Evolutionary conservation across 352 stramenopile genomes (phyloP), one percentile per base, ranked within the genome.

Genomic region (Pythium guiyangense): DNA sequence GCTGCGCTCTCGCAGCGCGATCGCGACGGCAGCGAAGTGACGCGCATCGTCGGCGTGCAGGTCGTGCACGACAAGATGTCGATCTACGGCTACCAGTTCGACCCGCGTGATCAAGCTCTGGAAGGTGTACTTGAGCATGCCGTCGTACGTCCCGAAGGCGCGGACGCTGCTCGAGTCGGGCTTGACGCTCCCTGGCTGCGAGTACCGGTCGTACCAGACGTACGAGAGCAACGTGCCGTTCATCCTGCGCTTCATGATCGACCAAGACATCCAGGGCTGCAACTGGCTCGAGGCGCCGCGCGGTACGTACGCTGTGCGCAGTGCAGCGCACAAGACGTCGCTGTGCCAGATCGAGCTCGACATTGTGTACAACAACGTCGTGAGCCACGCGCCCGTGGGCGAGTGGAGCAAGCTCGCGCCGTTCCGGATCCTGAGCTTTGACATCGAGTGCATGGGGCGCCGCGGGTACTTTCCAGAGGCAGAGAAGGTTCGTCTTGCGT

Each of bases 201-300:
- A 88, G 14, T 86, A 74, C 48, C 75, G 79, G 11, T 77, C 66
- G 35, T 94, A 84, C 66, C 84, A 96, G 65, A 98, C 90, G 11
- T 99, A 97, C 82, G 97, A 99, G 74, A 98, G 86, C 68, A 99
- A 99, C 75, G 95, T 99, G 37, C 97, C 97, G 8, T 99, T 98
- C 83, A 93, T 99, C 15, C 77, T 99, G 61, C 91, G 97, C 11
- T 99, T 98, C 77, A 99, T 99, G 96, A 98, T 99, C 69, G 97
- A 99, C 70, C 76, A 94, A 48, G 84, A 97, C 29, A 98, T 99
- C 60, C 84, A 77, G 5, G 97, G 97, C 26, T 97, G 96, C 59
- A 98, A 98, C 67, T 99, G 97, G 97, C 60, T 99, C 25, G 97
- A 98, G 60, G 69, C 98, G 1, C 92, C 95, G 4, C 72, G 71